A percentile compares a stretch with the other conserved stretches of the same genome.
Evolutionary conservation across 306 rosid species (phyloP).

Genomic region (Acacia crassicarpa): DNA sequence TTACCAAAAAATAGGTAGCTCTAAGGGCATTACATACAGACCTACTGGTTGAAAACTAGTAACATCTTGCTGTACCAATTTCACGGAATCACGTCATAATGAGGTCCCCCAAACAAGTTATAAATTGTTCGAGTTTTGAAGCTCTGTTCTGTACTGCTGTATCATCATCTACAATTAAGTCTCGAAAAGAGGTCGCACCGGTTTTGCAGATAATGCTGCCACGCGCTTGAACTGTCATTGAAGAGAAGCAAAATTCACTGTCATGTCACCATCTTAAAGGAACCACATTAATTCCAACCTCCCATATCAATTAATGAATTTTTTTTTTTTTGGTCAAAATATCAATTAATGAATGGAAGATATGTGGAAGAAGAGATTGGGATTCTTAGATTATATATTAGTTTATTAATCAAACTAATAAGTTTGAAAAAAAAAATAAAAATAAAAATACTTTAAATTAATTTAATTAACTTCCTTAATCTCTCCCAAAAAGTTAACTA

Average conservation of each 20-base stretch:
- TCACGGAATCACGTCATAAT: slow-evolving; percentile 27
- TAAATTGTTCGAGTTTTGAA: background rate
- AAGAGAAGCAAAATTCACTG: slow-evolving; percentile 1
- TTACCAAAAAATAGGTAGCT: slow-evolving; percentile 31
- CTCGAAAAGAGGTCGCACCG: slow-evolving; percentile 46
- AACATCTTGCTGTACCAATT: slow-evolving; percentile 26
- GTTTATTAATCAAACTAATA: no score
- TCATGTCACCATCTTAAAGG: background rate
- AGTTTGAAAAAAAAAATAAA: no score
- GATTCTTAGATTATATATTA: no score
- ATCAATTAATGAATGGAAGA: background rate
- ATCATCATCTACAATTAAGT: slow-evolving; percentile 26
- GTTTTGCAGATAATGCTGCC: slow-evolving; percentile 31
- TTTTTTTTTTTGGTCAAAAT: no score
- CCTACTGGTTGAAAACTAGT: slow-evolving; percentile 12
- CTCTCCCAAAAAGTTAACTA: no score
- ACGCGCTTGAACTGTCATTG: slow-evolving; percentile 22
- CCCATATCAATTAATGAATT: background rate
- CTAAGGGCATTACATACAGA: background rate
- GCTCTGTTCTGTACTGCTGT: background rate
- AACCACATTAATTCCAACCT: background rate
- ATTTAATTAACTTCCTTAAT: no score
- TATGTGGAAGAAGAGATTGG: background rate
- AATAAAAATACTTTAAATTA: no score
- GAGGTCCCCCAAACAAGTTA: slow-evolving; percentile 33